Percentiles rank a stretch among this genome's conserved stretches.
Conservation (phyloP, 176 grass and related monocot genomes). For the Carex parvula region DNA sequence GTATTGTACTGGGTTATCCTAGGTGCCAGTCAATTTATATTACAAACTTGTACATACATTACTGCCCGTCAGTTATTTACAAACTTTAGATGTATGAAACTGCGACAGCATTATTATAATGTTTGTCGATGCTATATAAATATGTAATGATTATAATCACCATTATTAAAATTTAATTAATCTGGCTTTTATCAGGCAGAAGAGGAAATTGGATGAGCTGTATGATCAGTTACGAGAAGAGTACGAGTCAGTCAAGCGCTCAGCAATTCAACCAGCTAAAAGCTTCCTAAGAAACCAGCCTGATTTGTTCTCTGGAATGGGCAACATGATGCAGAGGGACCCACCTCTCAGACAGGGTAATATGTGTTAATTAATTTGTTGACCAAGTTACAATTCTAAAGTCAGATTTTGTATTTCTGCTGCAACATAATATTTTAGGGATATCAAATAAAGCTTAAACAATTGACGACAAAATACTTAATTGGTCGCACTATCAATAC, state of each 20-base stretch:
- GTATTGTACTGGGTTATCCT: neutral
- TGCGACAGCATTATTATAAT: neutral
- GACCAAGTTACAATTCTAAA: neutral
- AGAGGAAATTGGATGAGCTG: conserved; percentile 92
- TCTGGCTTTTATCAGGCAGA: conserved; percentile 51
- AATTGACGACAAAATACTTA: neutral
- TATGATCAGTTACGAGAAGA: conserved; percentile 79
- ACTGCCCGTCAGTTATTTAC: neutral
- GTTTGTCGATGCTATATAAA: neutral
- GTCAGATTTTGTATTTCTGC: neutral
- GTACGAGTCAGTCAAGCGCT: conserved; percentile 63
- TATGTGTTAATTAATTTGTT: conserved; percentile 22
- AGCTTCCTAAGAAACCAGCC: conserved; percentile 60
- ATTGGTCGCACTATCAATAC: neutral
- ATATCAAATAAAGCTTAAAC: neutral
- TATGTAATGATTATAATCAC: neutral
- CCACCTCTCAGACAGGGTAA: conserved; percentile 53
- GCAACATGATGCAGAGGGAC: conserved; percentile 41
- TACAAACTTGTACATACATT: neutral
- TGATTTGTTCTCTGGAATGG: conserved; percentile 60
- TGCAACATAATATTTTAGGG: too few relatives aligned
- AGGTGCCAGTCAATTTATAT: neutral
- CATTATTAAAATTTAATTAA: neutral
- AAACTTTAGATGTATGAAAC: neutral
- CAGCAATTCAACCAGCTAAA: conserved; percentile 64